A percentile compares a stretch with the other conserved stretches of the same genome.
Evolutionary conservation across 139 green algal species (phyloP).

Genomic region (Yamagishiella unicocca): DNA sequence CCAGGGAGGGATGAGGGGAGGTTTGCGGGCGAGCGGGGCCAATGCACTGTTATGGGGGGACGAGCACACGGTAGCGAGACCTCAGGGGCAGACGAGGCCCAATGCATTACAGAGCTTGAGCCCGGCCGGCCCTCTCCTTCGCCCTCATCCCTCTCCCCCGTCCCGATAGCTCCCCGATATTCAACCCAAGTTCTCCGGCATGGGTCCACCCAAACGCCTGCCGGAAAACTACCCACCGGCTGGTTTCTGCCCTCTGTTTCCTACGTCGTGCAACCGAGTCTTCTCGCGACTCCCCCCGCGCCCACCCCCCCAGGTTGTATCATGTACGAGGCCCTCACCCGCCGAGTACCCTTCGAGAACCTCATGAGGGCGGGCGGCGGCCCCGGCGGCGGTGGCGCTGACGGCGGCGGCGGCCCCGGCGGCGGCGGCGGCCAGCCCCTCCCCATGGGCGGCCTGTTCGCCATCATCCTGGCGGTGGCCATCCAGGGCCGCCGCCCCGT

Average conservation of each 20-base stretch:
- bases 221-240: not conserved
- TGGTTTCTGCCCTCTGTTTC: too few relatives aligned
- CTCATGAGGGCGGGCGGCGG: not conserved
- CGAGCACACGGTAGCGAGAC: too few relatives aligned
- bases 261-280: too few relatives aligned
- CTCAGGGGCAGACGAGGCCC: too few relatives aligned
- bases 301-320: constrained; percentile 62
- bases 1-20: too few relatives aligned
- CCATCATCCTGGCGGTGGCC: constrained; percentile 77
- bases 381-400: not conserved
- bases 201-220: too few relatives aligned
- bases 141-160: not conserved
- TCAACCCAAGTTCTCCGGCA: too few relatives aligned
- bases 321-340: constrained; percentile 68
- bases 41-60: too few relatives aligned
- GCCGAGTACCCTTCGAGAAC: constrained; percentile 10
- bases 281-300: too few relatives aligned
- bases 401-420: not conserved
- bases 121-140: not conserved
- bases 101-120: not conserved
- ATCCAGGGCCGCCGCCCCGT: constrained; percentile 68
- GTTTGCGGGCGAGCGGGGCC: too few relatives aligned
- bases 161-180: not conserved
- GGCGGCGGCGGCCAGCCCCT: not conserved
- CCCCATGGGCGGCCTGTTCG: constrained; percentile 51